phyloP scores from a whole-genome alignment of 352 stramenopile species.

The Globisporangium recalcitrans region DNA sequence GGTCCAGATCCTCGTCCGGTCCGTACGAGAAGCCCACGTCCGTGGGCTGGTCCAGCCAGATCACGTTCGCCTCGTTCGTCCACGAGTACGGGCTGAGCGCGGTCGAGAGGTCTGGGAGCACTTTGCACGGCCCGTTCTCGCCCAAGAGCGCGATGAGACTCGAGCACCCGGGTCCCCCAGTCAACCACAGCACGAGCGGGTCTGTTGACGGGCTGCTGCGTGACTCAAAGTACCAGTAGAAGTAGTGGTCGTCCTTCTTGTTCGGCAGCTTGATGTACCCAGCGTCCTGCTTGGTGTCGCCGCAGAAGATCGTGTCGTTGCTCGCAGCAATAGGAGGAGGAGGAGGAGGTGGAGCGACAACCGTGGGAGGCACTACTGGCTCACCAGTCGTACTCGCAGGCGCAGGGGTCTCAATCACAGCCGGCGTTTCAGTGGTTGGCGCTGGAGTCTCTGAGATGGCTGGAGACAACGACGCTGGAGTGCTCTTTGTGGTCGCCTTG shows the following conservation, averaged over 20 bases:
- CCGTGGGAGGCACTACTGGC: neutral
- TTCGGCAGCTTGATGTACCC: slow-evolving; percentile 32
- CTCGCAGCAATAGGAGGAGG: neutral
- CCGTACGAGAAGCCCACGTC: slow-evolving; percentile 33
- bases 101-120: slow-evolving; percentile 21
- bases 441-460: neutral
- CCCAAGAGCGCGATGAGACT: slow-evolving; percentile 29
- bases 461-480: neutral
- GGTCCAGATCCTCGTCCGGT: slow-evolving; percentile 18
- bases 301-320: slow-evolving; percentile 17
- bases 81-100: slow-evolving; percentile 29
- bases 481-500: neutral
- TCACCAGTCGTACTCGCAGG: neutral
- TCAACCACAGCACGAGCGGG: slow-evolving; percentile 34
- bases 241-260: slow-evolving; percentile 42
- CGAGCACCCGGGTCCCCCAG: slow-evolving; percentile 31
- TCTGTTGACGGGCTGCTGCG: slow-evolving; percentile 17
- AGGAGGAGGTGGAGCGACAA: neutral
- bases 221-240: slow-evolving; percentile 44
- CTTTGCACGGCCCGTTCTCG: slow-evolving; percentile 33
- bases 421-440: neutral
- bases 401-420: neutral
- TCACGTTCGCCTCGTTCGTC: slow-evolving; percentile 34
- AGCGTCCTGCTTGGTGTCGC: slow-evolving; percentile 18
- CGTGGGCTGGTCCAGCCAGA: slow-evolving; percentile 40